These are phyloP conservation scores for Hanseniaspora guilliermondii DNA, from an alignment of 805 yeast genomes.

Conservation along the genomic window DNA sequence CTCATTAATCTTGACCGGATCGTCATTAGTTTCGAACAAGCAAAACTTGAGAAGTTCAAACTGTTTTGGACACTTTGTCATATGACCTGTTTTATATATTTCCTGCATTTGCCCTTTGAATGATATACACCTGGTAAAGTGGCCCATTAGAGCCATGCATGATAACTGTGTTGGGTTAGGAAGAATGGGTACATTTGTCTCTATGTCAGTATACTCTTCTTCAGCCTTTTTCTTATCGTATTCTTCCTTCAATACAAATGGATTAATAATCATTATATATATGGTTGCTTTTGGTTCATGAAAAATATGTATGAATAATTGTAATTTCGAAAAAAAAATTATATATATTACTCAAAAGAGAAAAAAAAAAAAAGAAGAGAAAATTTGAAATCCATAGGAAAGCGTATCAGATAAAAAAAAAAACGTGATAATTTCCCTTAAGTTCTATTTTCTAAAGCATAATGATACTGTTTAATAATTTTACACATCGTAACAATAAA, in stretches of 20 bases:
- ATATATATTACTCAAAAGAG: not conserved
- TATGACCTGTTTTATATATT: constrained; percentile 71
- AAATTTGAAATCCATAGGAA: too few relatives aligned
- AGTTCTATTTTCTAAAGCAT: too few relatives aligned
- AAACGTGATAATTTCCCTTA: too few relatives aligned
- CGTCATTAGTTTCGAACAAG: constrained; percentile 35
- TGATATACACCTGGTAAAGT: constrained; percentile 73
- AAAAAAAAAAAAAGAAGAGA: too few relatives aligned
- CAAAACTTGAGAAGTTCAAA: constrained; percentile 74
- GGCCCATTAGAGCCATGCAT: constrained; percentile 34
- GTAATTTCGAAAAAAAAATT: too few relatives aligned
- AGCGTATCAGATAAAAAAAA: too few relatives aligned
- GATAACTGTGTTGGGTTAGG: constrained; percentile 13
- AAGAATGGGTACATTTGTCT: constrained; percentile 3
- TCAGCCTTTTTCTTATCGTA: not conserved
- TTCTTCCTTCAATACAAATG: not conserved
- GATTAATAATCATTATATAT: not conserved
- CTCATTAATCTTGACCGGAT: constrained; percentile 52
- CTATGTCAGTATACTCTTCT: constrained; percentile 3
- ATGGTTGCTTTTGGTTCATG: not conserved
- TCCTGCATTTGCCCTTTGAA: constrained; percentile 80
- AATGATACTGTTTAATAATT: too few relatives aligned
- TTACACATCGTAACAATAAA: too few relatives aligned
- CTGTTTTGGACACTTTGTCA: constrained; percentile 58
- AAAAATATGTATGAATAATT: too few relatives aligned